A percentile compares a stretch with the other conserved stretches of the same genome.
These are phyloP conservation scores for Fusarium sp. DNA, from an alignment of 2,329 filamentous ascomycete species.

Conservation along the genomic window DNA sequence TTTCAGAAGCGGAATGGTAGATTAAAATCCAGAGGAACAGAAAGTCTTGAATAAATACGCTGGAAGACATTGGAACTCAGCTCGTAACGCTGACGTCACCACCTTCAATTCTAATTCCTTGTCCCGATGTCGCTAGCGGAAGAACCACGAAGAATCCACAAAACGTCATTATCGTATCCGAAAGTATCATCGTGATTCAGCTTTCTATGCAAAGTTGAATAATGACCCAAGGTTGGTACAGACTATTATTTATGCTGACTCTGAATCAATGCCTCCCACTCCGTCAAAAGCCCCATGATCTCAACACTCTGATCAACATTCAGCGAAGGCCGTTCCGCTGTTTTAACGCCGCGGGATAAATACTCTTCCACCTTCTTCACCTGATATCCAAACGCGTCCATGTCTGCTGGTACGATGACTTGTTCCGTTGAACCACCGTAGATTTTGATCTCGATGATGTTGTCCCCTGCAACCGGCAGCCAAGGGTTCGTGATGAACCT, in stretches of 20 bases:
- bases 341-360: background rate
- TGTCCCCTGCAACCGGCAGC: background rate
- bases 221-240: no score
- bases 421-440: background rate
- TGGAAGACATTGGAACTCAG: background rate
- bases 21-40: no score
- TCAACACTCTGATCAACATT: slow-evolving; percentile 15
- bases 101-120: no score
- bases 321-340: slow-evolving; percentile 4
- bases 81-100: background rate
- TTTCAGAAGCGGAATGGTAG: no score
- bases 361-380: slow-evolving; percentile 11
- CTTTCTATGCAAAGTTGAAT: no score
- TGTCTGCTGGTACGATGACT: background rate
- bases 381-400: slow-evolving; percentile 7
- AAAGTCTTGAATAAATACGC: no score
- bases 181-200: background rate
- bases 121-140: background rate
- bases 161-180: background rate
- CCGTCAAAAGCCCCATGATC: slow-evolving; percentile 8
- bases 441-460: slow-evolving; percentile 12
- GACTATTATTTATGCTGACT: background rate
- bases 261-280: slow-evolving; percentile 10
- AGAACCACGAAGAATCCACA: background rate
- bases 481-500: slow-evolving; percentile 10